phyloP scores from a whole-genome alignment of 2,329 filamentous ascomycete genomes.

The Reticulascus tulasneorum region DNA sequence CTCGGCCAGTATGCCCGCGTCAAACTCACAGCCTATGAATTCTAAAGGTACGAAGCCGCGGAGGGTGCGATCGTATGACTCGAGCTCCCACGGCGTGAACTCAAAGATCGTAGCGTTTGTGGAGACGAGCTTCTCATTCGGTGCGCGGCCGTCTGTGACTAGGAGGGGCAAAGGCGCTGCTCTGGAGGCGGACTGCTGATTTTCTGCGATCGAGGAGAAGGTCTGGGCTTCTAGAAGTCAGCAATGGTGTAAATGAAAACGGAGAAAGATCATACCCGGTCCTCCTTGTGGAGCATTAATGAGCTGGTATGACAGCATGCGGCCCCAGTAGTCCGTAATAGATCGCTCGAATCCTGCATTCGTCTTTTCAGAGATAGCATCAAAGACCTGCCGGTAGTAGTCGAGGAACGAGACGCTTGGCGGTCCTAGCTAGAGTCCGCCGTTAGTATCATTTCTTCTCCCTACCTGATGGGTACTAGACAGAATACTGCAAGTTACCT shows the following conservation, averaged over 20 bases:
- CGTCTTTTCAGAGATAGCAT: constrained; percentile 56
- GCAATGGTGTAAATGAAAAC: no score
- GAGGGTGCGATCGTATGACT: constrained; percentile 69
- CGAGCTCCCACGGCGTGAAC: constrained; percentile 77
- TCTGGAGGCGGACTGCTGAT: constrained; percentile 51
- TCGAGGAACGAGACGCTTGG: constrained; percentile 20
- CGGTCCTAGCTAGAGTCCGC: no score
- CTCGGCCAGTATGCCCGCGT: constrained; percentile 52
- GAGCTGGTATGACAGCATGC: constrained; percentile 73
- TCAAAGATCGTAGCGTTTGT: constrained; percentile 74
- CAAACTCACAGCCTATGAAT: constrained; percentile 72
- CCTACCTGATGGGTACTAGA: no score
- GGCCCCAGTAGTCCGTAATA: constrained; percentile 79
- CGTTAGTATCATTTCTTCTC: no score
- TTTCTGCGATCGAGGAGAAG: constrained; percentile 60
- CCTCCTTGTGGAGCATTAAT: constrained; percentile 69
- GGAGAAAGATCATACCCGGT: constrained; percentile 40
- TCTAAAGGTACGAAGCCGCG: constrained; percentile 67
- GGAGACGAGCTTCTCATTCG: constrained; percentile 46
- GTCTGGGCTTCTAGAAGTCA: constrained; percentile 53
- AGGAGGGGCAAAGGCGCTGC: constrained; percentile 48
- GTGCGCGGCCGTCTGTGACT: constrained; percentile 42
- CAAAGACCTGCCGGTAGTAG: constrained; percentile 60
- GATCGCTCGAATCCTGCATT: constrained; percentile 59
- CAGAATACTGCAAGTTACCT: constrained; percentile 21